These are phyloP conservation scores for Cercospora canescens DNA, from an alignment of 2,329 filamentous ascomycete species.

Conservation along the genomic window DNA sequence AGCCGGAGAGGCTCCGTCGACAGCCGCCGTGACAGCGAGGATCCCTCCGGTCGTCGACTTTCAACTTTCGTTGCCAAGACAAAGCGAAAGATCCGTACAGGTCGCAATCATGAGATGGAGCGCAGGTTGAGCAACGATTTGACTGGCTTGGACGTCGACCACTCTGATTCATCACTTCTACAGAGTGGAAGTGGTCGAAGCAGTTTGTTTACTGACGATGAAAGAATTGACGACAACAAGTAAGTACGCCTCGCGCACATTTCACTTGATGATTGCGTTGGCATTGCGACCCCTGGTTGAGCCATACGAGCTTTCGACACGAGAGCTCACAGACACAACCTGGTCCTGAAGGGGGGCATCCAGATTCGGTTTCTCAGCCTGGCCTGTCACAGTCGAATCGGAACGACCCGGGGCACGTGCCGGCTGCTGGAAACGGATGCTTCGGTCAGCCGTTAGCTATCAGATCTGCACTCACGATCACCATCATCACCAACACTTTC, in stretches of 20 bases:
- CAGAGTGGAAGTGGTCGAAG: constrained; percentile 47
- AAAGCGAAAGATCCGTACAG: constrained; percentile 30
- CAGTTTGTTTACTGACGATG: constrained; percentile 53
- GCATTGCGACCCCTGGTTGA: not conserved
- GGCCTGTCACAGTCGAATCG: not conserved
- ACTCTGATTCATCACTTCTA: constrained; percentile 37
- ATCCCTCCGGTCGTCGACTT: constrained; percentile 45
- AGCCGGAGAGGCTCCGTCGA: constrained; percentile 39
- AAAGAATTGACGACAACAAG: constrained; percentile 46
- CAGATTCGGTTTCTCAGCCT: not conserved
- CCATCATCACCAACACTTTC: not conserved
- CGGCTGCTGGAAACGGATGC: not conserved
- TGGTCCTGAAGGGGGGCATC: not conserved
- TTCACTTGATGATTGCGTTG: not conserved
- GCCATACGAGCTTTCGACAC: not conserved
- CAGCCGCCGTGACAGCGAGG: constrained; percentile 42
- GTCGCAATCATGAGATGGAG: constrained; percentile 12
- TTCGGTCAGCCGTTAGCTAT: not conserved
- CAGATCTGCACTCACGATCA: not conserved
- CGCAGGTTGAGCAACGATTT: constrained; percentile 40
- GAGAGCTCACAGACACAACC: not conserved
- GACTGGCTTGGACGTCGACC: constrained; percentile 21
- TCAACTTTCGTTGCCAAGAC: constrained; percentile 46
- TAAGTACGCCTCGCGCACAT: constrained; percentile 26
- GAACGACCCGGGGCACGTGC: not conserved